Percentiles rank a stretch among this genome's conserved stretches.
These are phyloP conservation scores for Euclidium syriacum DNA, from an alignment of 345 rosid genomes.

Conservation along the genomic window DNA sequence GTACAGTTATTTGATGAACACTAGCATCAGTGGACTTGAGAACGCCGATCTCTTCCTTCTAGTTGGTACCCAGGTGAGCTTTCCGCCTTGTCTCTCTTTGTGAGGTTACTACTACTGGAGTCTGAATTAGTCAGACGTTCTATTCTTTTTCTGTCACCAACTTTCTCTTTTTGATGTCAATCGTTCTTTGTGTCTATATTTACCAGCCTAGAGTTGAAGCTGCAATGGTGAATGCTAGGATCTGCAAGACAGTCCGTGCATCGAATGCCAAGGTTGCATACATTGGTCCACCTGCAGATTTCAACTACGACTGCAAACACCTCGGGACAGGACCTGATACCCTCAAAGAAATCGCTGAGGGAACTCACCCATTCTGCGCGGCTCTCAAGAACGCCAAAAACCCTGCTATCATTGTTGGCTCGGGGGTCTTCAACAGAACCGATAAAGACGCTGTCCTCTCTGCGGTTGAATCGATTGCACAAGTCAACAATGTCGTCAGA, in stretches of 20 bases:
- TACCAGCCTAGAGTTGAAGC: slow-evolving; percentile 95
- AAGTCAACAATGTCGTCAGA: slow-evolving; percentile 64
- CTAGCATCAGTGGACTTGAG: slow-evolving; percentile 83
- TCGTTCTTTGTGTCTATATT: slow-evolving; percentile 14
- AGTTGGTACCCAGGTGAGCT: slow-evolving; percentile 89
- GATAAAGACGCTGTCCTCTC: slow-evolving; percentile 82
- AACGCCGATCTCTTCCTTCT: slow-evolving; percentile 91
- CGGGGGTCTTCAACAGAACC: slow-evolving; percentile 74
- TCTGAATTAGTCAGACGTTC: not conserved
- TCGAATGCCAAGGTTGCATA: slow-evolving; percentile 85
- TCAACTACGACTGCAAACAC: slow-evolving; percentile 79
- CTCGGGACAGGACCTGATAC: slow-evolving; percentile 88
- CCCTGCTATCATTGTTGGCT: slow-evolving; percentile 89
- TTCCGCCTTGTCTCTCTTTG: not conserved
- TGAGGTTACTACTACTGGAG: not conserved
- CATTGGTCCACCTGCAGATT: slow-evolving; percentile 70
- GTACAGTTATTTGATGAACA: slow-evolving; percentile 88
- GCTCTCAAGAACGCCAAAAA: slow-evolving; percentile 68
- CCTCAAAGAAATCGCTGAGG: slow-evolving; percentile 71
- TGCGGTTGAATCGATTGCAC: slow-evolving; percentile 62
- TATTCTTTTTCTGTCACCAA: too few species aligned
- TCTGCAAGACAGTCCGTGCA: slow-evolving; percentile 79
- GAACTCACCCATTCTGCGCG: slow-evolving; percentile 67
- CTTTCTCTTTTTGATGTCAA: not conserved
- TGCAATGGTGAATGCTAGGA: slow-evolving; percentile 97